These are phyloP conservation scores for Taiozyma sp. DNA, from an alignment of 1,139 yeast species.

Conservation along the genomic window DNA sequence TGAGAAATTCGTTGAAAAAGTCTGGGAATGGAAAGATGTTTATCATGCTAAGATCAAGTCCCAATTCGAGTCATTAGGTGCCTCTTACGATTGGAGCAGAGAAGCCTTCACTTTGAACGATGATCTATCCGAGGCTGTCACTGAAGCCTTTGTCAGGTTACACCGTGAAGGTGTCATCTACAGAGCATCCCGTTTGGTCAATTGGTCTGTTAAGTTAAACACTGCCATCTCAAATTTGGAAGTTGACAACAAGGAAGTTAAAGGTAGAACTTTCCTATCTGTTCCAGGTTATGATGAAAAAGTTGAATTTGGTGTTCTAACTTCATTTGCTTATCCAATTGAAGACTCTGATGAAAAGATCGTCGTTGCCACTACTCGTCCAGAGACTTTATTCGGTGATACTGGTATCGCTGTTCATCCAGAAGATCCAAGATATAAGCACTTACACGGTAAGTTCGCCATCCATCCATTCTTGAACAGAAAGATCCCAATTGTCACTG, in stretches of 20 bases:
- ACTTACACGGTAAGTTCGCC: constrained; percentile 89
- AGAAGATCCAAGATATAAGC: constrained; percentile 84
- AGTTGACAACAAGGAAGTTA: constrained; percentile 85
- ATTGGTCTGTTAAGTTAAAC: constrained; percentile 94
- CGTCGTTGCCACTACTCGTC: constrained; percentile 97
- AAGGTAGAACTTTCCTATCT: constrained; percentile 72
- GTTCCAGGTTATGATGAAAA: constrained; percentile 91
- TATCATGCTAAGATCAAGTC: constrained; percentile 81
- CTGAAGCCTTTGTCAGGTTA: constrained; percentile 84
- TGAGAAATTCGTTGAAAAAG: constrained; percentile 79
- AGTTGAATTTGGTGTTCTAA: constrained; percentile 93
- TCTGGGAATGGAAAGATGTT: constrained; percentile 98
- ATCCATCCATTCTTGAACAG: constrained; percentile 87
- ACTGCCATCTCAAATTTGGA: constrained; percentile 95
- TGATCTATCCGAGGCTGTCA: constrained; percentile 70
- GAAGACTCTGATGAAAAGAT: constrained; percentile 84
- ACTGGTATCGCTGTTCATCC: constrained; percentile 98
- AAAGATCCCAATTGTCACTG: constrained; percentile 81
- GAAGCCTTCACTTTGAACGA: constrained; percentile 93
- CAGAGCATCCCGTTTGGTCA: constrained; percentile 88
- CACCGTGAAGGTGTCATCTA: constrained; percentile 95
- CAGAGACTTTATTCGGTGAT: constrained; percentile 97
- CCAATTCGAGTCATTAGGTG: constrained; percentile 86
- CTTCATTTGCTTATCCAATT: constrained; percentile 88
- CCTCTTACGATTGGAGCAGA: constrained; percentile 93